These are phyloP conservation scores for Corylus americana DNA, from an alignment of 306 rosid genomes.

Conservation along the genomic window DNA sequence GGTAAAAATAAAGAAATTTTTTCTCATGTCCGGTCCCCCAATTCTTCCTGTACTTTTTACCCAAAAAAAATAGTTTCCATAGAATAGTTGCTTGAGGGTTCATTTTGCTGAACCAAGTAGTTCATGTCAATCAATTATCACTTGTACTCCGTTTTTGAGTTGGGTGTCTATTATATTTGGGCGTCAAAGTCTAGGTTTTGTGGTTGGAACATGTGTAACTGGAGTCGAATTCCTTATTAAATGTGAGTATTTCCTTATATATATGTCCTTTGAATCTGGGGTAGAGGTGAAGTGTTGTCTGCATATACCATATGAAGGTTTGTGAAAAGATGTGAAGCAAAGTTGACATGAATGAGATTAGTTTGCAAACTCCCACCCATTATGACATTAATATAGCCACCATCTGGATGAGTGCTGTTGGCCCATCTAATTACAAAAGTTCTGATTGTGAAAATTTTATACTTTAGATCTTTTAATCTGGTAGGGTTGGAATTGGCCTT, in stretches of 20 bases:
- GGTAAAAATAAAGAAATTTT: slow-evolving; percentile 41
- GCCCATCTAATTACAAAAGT: neutral
- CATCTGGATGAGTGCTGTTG: neutral
- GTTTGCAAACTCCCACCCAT: neutral
- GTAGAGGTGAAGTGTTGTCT: neutral
- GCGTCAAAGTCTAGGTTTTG: neutral
- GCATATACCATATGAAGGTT: neutral
- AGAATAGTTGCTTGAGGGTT: neutral
- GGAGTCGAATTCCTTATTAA: neutral
- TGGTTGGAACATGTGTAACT: neutral
- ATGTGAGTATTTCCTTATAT: neutral
- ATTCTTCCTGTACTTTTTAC: neutral
- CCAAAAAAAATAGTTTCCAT: neutral
- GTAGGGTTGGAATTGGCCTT: neutral
- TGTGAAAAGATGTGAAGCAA: neutral
- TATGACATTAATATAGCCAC: neutral
- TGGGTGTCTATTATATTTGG: neutral
- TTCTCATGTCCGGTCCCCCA: neutral
- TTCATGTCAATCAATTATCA: neutral
- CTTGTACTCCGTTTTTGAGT: neutral
- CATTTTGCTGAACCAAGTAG: neutral
- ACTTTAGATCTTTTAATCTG: neutral
- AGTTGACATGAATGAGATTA: too few relatives aligned
- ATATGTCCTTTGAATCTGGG: neutral
- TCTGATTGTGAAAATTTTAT: neutral